Evolutionary conservation across 805 yeast species (phyloP).

Genomic region (Saccharomyces paradoxus): DNA sequence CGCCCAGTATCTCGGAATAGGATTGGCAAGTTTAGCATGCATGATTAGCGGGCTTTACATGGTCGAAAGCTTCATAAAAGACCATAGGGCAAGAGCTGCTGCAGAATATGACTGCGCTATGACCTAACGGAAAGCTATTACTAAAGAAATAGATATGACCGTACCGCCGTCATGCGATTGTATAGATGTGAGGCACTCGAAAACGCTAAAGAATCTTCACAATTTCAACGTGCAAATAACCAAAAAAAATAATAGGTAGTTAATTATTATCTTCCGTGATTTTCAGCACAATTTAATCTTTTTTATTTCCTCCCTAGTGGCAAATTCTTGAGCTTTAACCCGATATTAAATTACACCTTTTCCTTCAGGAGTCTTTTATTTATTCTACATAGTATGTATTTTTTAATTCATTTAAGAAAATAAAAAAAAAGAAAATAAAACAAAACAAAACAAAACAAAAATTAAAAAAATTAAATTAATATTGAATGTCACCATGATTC

Average conservation of each 20-base stretch:
- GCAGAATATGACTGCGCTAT: not conserved
- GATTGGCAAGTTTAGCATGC: constrained; percentile 35
- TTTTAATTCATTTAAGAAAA: not conserved
- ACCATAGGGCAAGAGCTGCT: not conserved
- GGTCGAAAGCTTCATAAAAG: not conserved
- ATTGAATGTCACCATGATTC: not conserved
- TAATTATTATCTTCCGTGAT: not conserved
- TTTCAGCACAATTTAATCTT: not conserved
- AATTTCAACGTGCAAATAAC: no score
- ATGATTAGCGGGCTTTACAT: constrained; percentile 11
- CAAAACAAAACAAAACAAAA: not conserved
- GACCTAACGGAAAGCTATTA: not conserved
- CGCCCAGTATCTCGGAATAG: constrained; percentile 54
- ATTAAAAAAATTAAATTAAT: not conserved
- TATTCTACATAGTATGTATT: not conserved
- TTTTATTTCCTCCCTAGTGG: no score
- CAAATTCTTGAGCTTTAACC: not conserved
- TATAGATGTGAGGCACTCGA: no score
- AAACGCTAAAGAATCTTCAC: no score
- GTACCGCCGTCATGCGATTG: no score
- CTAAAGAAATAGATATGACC: not conserved
- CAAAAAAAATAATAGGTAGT: not conserved
- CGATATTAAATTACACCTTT: not conserved
- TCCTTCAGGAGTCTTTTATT: not conserved
- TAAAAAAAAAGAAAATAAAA: not conserved